Base-by-base conservation (phyloP, 2,329 filamentous ascomycete species). In the Apiospora sp. region DNA sequence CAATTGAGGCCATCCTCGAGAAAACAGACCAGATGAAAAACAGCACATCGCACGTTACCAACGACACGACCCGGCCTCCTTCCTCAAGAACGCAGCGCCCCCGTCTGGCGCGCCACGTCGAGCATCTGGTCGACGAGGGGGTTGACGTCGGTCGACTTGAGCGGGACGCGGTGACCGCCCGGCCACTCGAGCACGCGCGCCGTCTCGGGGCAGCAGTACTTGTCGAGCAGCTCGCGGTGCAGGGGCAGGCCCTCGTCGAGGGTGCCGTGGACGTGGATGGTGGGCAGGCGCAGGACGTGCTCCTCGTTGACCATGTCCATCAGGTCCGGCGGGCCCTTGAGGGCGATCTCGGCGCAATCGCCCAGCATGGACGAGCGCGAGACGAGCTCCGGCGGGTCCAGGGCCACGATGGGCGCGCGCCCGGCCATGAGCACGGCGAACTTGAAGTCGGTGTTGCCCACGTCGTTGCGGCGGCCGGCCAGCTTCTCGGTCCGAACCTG, bases 131-230 rank as follows among this genome's bases (percentile, higher is more conserved):
- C 81, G 14, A 88, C 84, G 14, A 93, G 83, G 13, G 81, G 84
- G 68, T 88, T 84, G 3, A 95, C 92, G 80, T 95, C 93, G 43
- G 81, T 83, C 30, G 83, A 84, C 84, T 92, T 93, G 73, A 95
- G 87, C 1, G 93, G 92, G 68, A 96, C 84, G 7, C 93, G 84
- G 80, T 96, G 93, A 1, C 86, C 87, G 0, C 92, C 93, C 72
- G 93, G 88, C 93, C 93, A 95, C 80, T 94, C 91, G 1, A 95
- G 80, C 67, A 94, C 74, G 51, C 82, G 86, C 7, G 87, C 83
- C 3, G 83, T 89, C 0, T 84, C 86, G 13, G 83, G 78, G 69
- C 89, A 85, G 78, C 90, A 93, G 79, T 92, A 94, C 70, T 88
- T 81, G 12, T 88, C 80, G 69, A 90, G 78, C 75, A 92, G 77